Conservation (phyloP, 1,284 basidiomycete genomes). For the Cystobasidiaceae sp. region DNA sequence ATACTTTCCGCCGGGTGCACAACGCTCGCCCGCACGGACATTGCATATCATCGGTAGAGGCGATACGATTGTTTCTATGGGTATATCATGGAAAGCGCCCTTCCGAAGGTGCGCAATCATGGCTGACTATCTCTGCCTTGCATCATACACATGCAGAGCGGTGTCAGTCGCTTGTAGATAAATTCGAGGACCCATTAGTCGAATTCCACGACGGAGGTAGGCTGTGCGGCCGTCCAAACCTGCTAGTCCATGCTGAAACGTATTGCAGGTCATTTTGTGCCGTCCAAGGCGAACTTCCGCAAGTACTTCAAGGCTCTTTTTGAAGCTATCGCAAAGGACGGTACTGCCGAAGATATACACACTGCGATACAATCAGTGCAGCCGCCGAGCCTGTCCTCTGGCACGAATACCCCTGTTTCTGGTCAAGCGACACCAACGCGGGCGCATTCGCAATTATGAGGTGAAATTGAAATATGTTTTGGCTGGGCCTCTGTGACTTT, state of each 20-base stretch:
- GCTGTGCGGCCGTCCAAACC: background rate
- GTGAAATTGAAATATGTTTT: too few species aligned
- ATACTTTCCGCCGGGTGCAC: conserved; percentile 1
- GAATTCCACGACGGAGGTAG: conserved; percentile 29
- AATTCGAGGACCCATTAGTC: conserved; percentile 14
- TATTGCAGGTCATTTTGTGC: conserved; percentile 30
- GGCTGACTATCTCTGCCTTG: background rate
- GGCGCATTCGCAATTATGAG: too few species aligned
- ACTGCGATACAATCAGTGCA: background rate
- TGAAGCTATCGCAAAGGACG: conserved; percentile 1
- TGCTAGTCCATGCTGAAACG: background rate
- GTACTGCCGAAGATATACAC: background rate
- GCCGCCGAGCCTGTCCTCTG: conserved; percentile 11
- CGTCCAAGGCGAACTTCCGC: conserved; percentile 27
- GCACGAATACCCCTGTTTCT: conserved; percentile 9
- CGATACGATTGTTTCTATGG: conserved; percentile 31
- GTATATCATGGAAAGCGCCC: background rate
- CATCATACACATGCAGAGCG: conserved; percentile 1
- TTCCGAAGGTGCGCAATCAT: background rate
- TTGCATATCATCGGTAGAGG: conserved; percentile 24
- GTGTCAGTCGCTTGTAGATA: conserved; percentile 19
- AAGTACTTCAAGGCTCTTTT: conserved; percentile 25
- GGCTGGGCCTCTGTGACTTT: too few species aligned
- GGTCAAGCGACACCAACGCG: conserved; percentile 9
- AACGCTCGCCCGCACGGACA: conserved; percentile 3